phyloP scores from a whole-genome alignment of 1,284 basidiomycete species.

The Crucibulum cyathiforme region DNA sequence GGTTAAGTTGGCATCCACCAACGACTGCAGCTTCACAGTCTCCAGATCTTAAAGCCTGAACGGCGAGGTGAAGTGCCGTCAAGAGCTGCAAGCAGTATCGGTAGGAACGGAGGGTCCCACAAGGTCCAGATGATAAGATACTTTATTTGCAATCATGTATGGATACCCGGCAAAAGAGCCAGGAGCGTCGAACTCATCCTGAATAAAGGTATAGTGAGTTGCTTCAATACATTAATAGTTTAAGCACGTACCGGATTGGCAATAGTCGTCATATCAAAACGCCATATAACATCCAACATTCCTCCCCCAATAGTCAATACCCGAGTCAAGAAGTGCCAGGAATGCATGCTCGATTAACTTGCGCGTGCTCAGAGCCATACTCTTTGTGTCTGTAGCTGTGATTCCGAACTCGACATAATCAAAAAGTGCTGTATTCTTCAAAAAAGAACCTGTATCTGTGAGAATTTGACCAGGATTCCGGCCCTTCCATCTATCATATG shows the following conservation, averaged over 20 bases:
- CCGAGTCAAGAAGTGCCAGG: constrained; percentile 46
- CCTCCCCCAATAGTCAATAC: constrained; percentile 44
- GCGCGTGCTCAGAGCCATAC: constrained; percentile 41
- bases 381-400: constrained; percentile 39
- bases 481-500: constrained; percentile 26
- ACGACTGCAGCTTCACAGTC: constrained; percentile 58
- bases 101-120: constrained; percentile 51
- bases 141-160: constrained; percentile 50
- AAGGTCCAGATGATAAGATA: constrained; percentile 57
- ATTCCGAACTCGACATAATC: constrained; percentile 49
- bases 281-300: constrained; percentile 47
- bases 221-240: background rate
- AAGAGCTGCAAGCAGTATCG: constrained; percentile 59
- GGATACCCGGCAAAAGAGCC: constrained; percentile 44
- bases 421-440: constrained; percentile 43
- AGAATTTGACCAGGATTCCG: constrained; percentile 27
- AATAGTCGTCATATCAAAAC: constrained; percentile 28
- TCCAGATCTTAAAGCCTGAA: constrained; percentile 47
- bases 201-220: constrained; percentile 3
- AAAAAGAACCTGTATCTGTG: constrained; percentile 40
- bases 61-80: constrained; percentile 54
- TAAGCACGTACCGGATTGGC: constrained; percentile 25
- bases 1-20: constrained; percentile 49
- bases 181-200: constrained; percentile 43
- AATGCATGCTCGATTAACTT: constrained; percentile 46